phyloP scores from a whole-genome alignment of 768 basidiomycete genomes.

The Hygrophoropsis aurantiaca region DNA sequence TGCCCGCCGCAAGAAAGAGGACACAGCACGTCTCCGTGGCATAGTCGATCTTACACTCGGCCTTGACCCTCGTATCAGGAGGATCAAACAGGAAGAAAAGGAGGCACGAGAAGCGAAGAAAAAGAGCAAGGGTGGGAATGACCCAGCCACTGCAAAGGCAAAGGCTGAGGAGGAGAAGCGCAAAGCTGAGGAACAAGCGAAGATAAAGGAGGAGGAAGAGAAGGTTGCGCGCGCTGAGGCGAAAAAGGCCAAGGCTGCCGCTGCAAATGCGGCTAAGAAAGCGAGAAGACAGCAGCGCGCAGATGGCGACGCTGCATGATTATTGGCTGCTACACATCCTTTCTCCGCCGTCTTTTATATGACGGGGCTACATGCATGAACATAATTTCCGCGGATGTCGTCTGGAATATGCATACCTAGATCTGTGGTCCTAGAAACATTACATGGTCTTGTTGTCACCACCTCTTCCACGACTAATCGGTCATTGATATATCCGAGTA shows the following conservation, averaged over 20 bases:
- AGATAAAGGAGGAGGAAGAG: slow-evolving; percentile 81
- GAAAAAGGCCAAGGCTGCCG: slow-evolving; percentile 82
- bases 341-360: no score
- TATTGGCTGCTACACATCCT: no score
- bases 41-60: slow-evolving; percentile 85
- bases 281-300: slow-evolving; percentile 67
- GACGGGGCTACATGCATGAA: no score
- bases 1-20: slow-evolving; percentile 94
- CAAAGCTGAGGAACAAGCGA: slow-evolving; percentile 70
- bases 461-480: no score
- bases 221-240: slow-evolving; percentile 71
- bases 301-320: slow-evolving; percentile 32
- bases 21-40: slow-evolving; percentile 83
- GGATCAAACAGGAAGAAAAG: slow-evolving; percentile 96
- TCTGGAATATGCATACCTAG: no score
- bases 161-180: slow-evolving; percentile 57
- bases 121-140: slow-evolving; percentile 44
- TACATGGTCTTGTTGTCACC: no score
- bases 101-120: slow-evolving; percentile 92
- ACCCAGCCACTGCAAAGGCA: slow-evolving; percentile 48
- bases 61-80: slow-evolving; percentile 92
- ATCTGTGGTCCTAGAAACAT: no score
- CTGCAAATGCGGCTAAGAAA: slow-evolving; percentile 91
- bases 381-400: no score
- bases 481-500: no score